phyloP scores from a whole-genome alignment of 768 basidiomycete species.

The Russula compacta region DNA sequence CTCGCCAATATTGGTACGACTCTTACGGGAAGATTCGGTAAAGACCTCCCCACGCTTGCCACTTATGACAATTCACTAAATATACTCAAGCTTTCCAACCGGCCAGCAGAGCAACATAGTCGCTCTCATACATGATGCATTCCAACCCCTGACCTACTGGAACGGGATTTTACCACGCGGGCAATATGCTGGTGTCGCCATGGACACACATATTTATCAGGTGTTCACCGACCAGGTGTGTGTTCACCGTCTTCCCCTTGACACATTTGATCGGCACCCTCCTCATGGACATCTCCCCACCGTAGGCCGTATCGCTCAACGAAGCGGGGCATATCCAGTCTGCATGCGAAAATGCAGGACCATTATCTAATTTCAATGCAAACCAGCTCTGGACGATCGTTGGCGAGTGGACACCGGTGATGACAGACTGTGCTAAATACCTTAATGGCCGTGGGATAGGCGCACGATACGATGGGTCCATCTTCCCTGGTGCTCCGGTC shows the following conservation, averaged over 20 bases:
- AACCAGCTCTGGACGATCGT: conserved; percentile 70
- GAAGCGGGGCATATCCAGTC: conserved; percentile 48
- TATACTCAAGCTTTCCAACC: conserved; percentile 20
- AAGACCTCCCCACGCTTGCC: background rate
- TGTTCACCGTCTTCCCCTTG: background rate
- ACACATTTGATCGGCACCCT: background rate
- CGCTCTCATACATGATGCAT: conserved; percentile 68
- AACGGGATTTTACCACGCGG: conserved; percentile 45
- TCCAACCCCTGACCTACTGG: conserved; percentile 69
- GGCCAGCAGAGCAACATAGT: conserved; percentile 44
- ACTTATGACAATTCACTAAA: conserved; percentile 16
- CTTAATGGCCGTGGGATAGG: conserved; percentile 77
- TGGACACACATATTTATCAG: conserved; percentile 78
- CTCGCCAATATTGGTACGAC: conserved; percentile 59
- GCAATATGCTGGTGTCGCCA: conserved; percentile 52
- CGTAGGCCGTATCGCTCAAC: conserved; percentile 38
- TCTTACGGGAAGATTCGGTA: conserved; percentile 70
- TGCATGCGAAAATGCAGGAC: conserved; percentile 42
- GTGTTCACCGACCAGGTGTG: conserved; percentile 52
- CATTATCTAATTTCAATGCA: conserved; percentile 36
- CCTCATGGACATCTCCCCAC: background rate
- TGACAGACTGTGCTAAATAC: conserved; percentile 71
- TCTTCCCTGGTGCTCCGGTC: conserved; percentile 46
- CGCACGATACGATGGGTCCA: conserved; percentile 49
- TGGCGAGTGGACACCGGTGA: conserved; percentile 80